A percentile compares a stretch with the other conserved stretches of the same genome.
Conservation (phyloP, 805 yeast species). For the Yarrowia deformans region DNA sequence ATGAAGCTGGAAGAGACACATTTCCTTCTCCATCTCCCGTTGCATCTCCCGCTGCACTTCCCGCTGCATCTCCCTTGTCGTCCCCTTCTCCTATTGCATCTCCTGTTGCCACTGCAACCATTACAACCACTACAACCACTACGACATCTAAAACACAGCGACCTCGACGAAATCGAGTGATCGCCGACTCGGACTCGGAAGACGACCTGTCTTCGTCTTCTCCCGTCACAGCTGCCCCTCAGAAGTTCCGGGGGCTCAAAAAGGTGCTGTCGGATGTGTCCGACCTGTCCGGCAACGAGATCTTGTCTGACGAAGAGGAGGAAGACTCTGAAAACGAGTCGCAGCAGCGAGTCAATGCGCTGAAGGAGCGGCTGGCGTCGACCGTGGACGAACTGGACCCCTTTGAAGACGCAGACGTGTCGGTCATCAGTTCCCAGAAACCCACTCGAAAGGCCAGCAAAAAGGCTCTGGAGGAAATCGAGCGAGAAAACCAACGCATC, state of each 20-base stretch:
- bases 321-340: conserved; percentile 20
- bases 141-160: not conserved
- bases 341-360: conserved; percentile 1
- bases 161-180: conserved; percentile 15
- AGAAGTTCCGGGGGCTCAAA: not conserved
- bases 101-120: not conserved
- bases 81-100: not conserved
- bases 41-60: not conserved
- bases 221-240: not conserved
- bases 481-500: conserved; percentile 43
- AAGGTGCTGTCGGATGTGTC: not conserved
- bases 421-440: conserved; percentile 2
- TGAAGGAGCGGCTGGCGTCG: conserved; percentile 14
- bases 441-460: conserved; percentile 40
- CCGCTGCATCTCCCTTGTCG: not conserved
- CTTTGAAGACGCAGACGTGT: conserved; percentile 25
- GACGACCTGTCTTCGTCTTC: not conserved
- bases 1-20: not conserved
- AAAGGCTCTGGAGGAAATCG: conserved; percentile 44
- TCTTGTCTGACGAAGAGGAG: not conserved
- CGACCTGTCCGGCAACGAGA: not conserved
- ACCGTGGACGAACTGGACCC: conserved; percentile 21
- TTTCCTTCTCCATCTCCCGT: not conserved
- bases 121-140: not conserved
- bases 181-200: conserved; percentile 34